A percentile compares a stretch with the other conserved stretches of the same genome.
Conservation (phyloP, 495 filamentous ascomycete species). For the Astrocystis sublimbata region DNA sequence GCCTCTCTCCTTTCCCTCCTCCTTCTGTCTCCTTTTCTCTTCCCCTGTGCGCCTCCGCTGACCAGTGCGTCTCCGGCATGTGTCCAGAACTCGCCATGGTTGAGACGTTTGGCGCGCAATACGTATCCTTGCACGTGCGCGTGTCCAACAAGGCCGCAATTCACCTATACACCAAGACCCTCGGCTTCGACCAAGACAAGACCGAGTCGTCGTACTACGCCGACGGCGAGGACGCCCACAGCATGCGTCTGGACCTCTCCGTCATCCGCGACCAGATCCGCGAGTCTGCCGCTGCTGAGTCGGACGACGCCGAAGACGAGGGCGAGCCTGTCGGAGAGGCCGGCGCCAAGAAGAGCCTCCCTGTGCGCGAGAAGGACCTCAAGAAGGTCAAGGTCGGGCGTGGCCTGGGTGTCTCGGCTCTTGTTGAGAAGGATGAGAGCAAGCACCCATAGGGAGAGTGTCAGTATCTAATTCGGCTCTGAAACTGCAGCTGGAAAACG, state of each 20-base stretch:
- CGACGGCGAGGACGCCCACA: constrained; percentile 94
- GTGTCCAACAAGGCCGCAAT: constrained; percentile 89
- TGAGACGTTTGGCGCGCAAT: constrained; percentile 85
- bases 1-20: not conserved
- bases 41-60: constrained; percentile 3
- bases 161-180: constrained; percentile 87
- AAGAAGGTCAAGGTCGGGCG: constrained; percentile 76
- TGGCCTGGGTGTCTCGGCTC: constrained; percentile 75
- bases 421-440: constrained; percentile 79
- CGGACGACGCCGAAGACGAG: constrained; percentile 45
- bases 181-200: constrained; percentile 88
- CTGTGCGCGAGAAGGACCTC: constrained; percentile 37
- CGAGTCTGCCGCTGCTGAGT: constrained; percentile 40
- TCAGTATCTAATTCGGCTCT: not conserved
- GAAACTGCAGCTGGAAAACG: not conserved
- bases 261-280: constrained; percentile 56
- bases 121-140: constrained; percentile 94
- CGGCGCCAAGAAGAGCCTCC: constrained; percentile 34
- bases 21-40: not conserved
- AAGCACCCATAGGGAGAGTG: constrained; percentile 35
- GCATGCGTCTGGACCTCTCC: constrained; percentile 84
- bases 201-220: constrained; percentile 95
- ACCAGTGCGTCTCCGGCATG: not conserved
- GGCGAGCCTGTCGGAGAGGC: constrained; percentile 49
- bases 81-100: constrained; percentile 92